Percentiles rank a stretch among this genome's conserved stretches.
These are phyloP conservation scores for Salix koriyanagi DNA, from an alignment of 345 rosid genomes.

Conservation along the genomic window DNA sequence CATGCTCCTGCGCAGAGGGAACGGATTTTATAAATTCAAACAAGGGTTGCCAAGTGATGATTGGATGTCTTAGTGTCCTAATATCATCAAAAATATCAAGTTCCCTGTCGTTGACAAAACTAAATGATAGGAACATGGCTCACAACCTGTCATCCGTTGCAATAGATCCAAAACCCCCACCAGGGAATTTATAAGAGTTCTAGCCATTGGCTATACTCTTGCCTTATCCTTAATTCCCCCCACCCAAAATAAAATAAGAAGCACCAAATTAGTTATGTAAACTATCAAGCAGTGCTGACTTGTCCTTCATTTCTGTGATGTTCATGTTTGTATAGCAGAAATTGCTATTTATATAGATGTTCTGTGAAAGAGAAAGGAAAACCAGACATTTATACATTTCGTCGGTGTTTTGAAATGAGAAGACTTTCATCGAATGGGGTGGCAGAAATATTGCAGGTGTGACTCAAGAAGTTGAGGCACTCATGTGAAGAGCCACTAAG, in stretches of 20 bases:
- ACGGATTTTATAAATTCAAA: neutral
- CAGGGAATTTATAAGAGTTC: neutral
- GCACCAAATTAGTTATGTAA: neutral
- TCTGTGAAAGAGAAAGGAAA: neutral
- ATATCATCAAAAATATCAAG: neutral
- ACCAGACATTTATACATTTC: neutral
- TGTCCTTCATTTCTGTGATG: neutral
- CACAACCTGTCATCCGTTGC: neutral
- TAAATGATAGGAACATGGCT: neutral
- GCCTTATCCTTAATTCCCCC: neutral
- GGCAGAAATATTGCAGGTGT: neutral
- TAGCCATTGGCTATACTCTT: neutral
- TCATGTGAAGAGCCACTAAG: slow-evolving; percentile 51
- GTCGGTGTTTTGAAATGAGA: neutral
- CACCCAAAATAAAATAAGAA: neutral
- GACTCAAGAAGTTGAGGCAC: slow-evolving; percentile 26
- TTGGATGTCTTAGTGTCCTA: neutral
- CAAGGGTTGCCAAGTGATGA: neutral
- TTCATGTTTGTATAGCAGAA: neutral
- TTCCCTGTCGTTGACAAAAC: neutral
- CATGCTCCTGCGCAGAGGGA: neutral
- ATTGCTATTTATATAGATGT: neutral
- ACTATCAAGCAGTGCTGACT: no score
- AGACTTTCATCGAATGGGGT: neutral
- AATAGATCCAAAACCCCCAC: neutral